phyloP scores from a whole-genome alignment of 2,329 filamentous ascomycete species.

The Hypoxylon sp. region DNA sequence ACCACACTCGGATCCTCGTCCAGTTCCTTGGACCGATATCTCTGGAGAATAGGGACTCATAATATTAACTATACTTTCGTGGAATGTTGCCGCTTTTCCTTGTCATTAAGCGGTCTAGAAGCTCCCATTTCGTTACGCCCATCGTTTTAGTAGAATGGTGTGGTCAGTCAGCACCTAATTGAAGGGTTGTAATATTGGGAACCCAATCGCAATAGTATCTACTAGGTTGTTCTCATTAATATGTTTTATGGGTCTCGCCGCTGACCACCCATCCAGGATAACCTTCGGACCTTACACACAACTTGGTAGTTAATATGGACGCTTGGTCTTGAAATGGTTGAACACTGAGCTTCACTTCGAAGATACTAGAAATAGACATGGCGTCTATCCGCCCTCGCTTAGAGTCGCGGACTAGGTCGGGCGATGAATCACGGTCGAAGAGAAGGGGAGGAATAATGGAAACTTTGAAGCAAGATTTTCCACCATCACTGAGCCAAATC shows the following conservation, averaged over 20 bases:
- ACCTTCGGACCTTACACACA: conserved; percentile 19
- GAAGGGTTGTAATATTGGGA: conserved; percentile 32
- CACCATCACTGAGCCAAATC: conserved; percentile 45
- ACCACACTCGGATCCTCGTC: conserved; percentile 18
- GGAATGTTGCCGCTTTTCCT: conserved; percentile 19
- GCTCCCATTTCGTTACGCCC: conserved; percentile 24
- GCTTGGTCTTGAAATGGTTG: conserved; percentile 47
- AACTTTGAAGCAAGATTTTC: conserved; percentile 48
- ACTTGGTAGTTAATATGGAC: conserved; percentile 44
- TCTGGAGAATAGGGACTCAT: conserved; percentile 29
- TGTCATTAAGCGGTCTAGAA: conserved; percentile 27
- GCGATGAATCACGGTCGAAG: conserved; percentile 49
- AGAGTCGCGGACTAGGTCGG: conserved; percentile 47
- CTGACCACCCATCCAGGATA: conserved; percentile 40
- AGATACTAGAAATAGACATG: conserved; percentile 52
- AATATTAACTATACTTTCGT: conserved; percentile 27
- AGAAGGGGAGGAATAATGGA: conserved; percentile 52
- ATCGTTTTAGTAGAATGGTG: conserved; percentile 33
- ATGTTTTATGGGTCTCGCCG: conserved; percentile 30
- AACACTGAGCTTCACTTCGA: conserved; percentile 36
- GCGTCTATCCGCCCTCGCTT: conserved; percentile 52
- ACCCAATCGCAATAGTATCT: conserved; percentile 28
- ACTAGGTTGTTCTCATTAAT: conserved; percentile 39
- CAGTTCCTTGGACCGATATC: conserved; percentile 19
- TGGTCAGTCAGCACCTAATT: conserved; percentile 46